A percentile compares a stretch with the other conserved stretches of the same genome.
Conservation (phyloP, 164 flowering plant genomes). For the Euptelea pleiosperma region DNA sequence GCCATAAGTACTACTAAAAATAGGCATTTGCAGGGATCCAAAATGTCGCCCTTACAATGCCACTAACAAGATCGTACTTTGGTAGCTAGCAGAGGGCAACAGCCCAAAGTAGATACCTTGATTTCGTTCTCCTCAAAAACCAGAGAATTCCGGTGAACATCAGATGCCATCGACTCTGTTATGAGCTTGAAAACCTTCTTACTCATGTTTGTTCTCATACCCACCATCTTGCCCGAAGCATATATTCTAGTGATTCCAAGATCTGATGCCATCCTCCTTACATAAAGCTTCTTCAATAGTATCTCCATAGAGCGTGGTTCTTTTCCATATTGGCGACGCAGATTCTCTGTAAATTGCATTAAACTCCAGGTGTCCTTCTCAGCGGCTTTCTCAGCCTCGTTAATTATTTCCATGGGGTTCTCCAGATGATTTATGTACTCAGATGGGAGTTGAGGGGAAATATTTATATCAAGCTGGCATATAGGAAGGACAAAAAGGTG, state of each 20-base stretch:
- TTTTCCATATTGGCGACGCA: constrained; percentile 87
- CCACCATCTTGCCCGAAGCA: constrained; percentile 76
- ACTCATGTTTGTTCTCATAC: constrained; percentile 76
- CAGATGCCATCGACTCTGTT: constrained; percentile 70
- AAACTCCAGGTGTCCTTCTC: constrained; percentile 73
- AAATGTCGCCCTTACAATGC: background rate
- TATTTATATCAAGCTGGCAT: constrained; percentile 75
- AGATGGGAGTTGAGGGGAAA: constrained; percentile 78
- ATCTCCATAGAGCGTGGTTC: constrained; percentile 95
- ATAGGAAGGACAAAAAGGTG: constrained; percentile 6
- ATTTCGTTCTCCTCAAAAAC: constrained; percentile 58
- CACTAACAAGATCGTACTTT: background rate
- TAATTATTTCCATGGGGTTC: constrained; percentile 74
- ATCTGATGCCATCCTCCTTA: constrained; percentile 95
- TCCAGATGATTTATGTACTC: constrained; percentile 91
- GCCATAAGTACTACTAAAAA: too few relatives aligned
- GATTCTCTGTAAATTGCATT: constrained; percentile 79
- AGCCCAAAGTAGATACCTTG: constrained; percentile 45
- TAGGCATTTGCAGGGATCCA: background rate
- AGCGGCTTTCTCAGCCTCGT: constrained; percentile 84
- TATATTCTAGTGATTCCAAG: constrained; percentile 80
- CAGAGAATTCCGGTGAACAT: constrained; percentile 53
- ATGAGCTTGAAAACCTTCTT: constrained; percentile 76
- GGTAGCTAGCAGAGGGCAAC: background rate
- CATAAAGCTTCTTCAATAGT: constrained; percentile 82